Conservation (phyloP, 2,329 filamentous ascomycete species). For the Chaetomium sp. region DNA sequence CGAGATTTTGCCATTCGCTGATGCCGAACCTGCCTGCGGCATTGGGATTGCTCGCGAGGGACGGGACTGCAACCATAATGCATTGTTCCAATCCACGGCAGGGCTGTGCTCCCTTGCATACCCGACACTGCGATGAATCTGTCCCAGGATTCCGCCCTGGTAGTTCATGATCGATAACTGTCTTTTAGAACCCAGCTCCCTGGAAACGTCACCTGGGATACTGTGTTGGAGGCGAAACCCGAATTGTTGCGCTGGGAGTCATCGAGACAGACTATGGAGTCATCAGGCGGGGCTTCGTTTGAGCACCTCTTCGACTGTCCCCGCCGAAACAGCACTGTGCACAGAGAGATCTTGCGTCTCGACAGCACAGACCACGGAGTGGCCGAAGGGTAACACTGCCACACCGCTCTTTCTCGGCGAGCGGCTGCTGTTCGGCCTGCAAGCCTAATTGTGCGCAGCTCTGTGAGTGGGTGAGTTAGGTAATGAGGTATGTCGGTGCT, state of each 20-base stretch:
- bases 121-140: background rate
- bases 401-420: constrained; percentile 23
- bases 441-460: constrained; percentile 1
- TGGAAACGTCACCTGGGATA: no score
- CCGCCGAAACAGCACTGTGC: constrained; percentile 6
- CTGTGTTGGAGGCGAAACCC: background rate
- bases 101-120: constrained; percentile 16
- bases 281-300: background rate
- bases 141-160: background rate
- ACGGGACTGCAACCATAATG: constrained; percentile 19
- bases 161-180: no score
- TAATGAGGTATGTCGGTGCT: background rate
- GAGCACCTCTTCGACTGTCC: background rate
- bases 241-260: background rate
- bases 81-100: constrained; percentile 21
- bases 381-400: constrained; percentile 18
- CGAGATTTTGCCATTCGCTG: constrained; percentile 11
- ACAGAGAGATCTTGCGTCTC: background rate
- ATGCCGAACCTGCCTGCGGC: background rate
- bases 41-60: background rate
- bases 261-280: background rate
- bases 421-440: background rate
- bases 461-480: background rate
- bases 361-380: constrained; percentile 12
- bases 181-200: no score